phyloP scores from a whole-genome alignment of 2,329 filamentous ascomycete species.

The Colletotrichum sp. region DNA sequence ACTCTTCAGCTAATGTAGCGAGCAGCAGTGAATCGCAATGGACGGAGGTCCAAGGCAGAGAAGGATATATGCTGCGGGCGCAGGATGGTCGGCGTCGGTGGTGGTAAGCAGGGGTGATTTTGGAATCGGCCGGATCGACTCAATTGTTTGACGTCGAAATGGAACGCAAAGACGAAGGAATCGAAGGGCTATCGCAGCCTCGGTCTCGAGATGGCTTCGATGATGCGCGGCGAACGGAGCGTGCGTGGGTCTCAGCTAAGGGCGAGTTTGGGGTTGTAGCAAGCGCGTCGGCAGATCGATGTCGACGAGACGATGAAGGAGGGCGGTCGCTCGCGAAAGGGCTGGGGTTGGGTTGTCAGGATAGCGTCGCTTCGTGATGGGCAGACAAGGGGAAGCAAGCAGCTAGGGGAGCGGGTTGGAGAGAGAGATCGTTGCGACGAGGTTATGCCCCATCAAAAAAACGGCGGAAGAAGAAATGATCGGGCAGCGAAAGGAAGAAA shows the following conservation, averaged over 20 bases:
- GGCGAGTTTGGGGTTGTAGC: background rate
- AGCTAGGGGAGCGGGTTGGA: constrained; percentile 4
- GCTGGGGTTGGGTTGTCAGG: constrained; percentile 11
- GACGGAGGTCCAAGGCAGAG: constrained; percentile 6
- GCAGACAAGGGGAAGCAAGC: constrained; percentile 2
- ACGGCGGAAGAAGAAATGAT: background rate
- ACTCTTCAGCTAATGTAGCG: constrained; percentile 8
- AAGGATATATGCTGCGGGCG: background rate
- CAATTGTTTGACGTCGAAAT: background rate
- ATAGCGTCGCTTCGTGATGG: constrained; percentile 15
- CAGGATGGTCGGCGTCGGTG: background rate
- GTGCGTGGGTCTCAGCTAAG: background rate
- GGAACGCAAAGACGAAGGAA: background rate
- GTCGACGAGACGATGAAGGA: constrained; percentile 16
- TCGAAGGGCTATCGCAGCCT: background rate
- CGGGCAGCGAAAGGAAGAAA: constrained; percentile 11
- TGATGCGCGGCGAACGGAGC: background rate
- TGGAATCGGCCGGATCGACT: background rate
- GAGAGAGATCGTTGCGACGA: constrained; percentile 1
- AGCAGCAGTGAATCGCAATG: constrained; percentile 1
- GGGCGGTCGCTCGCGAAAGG: constrained; percentile 16
- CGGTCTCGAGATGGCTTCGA: background rate
- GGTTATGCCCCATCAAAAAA: constrained; percentile 13
- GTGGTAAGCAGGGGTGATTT: background rate
- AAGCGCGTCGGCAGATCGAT: constrained; percentile 18